Evolutionary conservation across 2,329 filamentous ascomycete genomes (phyloP).

Genomic region (Colletotrichum sp.): DNA sequence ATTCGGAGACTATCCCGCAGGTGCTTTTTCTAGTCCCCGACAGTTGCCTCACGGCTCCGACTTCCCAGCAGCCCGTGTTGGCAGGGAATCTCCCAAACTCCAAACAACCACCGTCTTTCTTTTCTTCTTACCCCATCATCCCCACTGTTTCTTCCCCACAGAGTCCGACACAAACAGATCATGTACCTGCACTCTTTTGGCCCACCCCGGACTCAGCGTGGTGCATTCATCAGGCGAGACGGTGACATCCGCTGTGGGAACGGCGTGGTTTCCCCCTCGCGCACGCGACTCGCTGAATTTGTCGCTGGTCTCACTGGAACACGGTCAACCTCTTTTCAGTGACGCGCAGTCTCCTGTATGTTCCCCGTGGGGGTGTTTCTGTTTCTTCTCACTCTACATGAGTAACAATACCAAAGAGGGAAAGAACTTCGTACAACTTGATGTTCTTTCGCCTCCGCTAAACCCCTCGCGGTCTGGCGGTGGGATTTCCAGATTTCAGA

Average conservation of each 20-base stretch:
- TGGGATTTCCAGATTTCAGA: neutral
- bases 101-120: neutral
- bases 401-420: neutral
- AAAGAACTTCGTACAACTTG: neutral
- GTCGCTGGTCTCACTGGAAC: neutral
- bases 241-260: conserved; percentile 13
- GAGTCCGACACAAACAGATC: neutral
- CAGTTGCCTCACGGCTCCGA: neutral
- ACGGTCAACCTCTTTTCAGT: neutral
- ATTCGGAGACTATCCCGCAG: neutral
- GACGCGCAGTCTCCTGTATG: neutral
- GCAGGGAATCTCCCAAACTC: neutral
- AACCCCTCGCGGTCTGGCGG: neutral
- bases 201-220: neutral
- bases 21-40: neutral
- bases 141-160: conserved; percentile 17
- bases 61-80: neutral
- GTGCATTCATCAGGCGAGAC: conserved; percentile 12
- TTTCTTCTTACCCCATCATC: conserved; percentile 1
- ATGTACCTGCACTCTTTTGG: neutral
- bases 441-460: neutral
- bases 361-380: neutral
- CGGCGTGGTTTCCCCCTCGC: neutral
- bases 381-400: neutral
- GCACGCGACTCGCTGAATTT: conserved; percentile 11